These are phyloP conservation scores for Globisporangium nodosum DNA, from an alignment of 352 stramenopile genomes.

Conservation along the genomic window DNA sequence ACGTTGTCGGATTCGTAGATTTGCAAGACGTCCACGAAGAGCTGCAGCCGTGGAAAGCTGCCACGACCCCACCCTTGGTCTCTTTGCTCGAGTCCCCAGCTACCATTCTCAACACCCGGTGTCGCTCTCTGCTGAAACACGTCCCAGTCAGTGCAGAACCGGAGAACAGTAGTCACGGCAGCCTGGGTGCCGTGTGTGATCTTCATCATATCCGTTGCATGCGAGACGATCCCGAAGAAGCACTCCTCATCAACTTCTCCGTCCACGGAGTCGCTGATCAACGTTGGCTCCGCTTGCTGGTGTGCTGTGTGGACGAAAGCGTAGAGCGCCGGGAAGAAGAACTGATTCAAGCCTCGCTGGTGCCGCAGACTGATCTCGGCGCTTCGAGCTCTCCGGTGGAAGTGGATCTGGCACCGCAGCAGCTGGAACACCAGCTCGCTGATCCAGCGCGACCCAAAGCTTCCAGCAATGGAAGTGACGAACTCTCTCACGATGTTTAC, in stretches of 20 bases:
- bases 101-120: neutral
- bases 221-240: constrained; percentile 1
- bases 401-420: constrained; percentile 9
- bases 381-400: neutral
- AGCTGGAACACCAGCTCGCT: constrained; percentile 16
- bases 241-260: neutral
- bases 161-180: neutral
- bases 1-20: constrained; percentile 20
- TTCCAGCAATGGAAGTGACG: constrained; percentile 20
- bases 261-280: neutral
- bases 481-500: constrained; percentile 14
- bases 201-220: constrained; percentile 1
- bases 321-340: constrained; percentile 33
- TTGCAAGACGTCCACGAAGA: constrained; percentile 27
- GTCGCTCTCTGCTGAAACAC: constrained; percentile 20
- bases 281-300: neutral
- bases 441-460: constrained; percentile 20
- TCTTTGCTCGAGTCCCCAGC: neutral
- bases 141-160: constrained; percentile 14
- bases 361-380: neutral
- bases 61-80: constrained; percentile 12
- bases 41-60: constrained; percentile 24
- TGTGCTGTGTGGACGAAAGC: neutral
- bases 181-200: neutral
- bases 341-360: constrained; percentile 19